Base-by-base conservation (phyloP, 163 green algal genomes). In the Scenedesmus sp. region DNA sequence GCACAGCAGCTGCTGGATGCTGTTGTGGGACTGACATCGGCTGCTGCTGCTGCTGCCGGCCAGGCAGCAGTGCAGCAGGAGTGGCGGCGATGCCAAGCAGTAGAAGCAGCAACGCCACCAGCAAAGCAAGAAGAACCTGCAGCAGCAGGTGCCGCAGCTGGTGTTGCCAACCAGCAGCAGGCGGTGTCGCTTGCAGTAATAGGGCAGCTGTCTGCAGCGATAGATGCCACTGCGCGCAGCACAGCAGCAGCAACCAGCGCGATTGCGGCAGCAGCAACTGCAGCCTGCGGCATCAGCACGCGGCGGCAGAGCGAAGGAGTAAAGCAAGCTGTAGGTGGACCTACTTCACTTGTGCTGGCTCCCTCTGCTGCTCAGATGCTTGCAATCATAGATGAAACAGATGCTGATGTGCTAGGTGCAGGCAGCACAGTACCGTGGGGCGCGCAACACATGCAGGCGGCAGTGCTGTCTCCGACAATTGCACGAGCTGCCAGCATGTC, bases 241-340 rank as follows among this genome's bases (percentile, higher is more conserved):
- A 67, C 76, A 57, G 76, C 74, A n/a, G 77, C 60, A 34, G 86
- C 86, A 0, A 60, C 86, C 15, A 83, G 15, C 56, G 57, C 26
- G 1, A 64, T 64, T 79, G 73, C 74, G 10, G 87, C 74, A 52
- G 77, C 77, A 26, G 82, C 77, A 2, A 62, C 77, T 18, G 88
- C 77, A 8, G 77, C 57, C 7, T 64, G 57, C 23, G 59, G 88
- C 16, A 70, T 64, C 26, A 64, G 55, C 46, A 86, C 87, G 7
- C 74, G 74, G 15, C 52, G 76, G 4, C 74, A 91, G 59, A 86
- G 87, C 83, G 87, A 91, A n/a, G 76, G 87, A 23, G 87, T 86
- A 13, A 56, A 59, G 55, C n/a, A 59, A 62, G 88, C 57, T 8
- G 88, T 88, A 2, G 57, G 59, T 3, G 88, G 60, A 16, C 86